Evolutionary conservation across 768 basidiomycete genomes (phyloP).

Genomic region (Leccinum fibrillosum): DNA sequence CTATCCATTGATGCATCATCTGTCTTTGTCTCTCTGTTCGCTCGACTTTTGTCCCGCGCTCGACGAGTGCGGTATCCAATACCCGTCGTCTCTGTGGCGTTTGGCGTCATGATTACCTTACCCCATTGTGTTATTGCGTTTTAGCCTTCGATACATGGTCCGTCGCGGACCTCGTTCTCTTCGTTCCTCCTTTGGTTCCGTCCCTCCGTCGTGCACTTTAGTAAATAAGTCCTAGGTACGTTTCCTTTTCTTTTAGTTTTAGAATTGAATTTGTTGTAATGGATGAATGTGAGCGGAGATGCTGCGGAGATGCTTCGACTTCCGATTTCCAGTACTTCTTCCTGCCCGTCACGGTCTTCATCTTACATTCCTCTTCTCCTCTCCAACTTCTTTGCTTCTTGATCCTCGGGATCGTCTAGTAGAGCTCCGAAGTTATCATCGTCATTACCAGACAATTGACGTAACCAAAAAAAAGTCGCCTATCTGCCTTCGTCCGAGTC

Average conservation of each 20-base stretch:
- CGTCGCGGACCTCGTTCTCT: not conserved
- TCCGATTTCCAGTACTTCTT: not conserved
- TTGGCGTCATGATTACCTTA: not conserved
- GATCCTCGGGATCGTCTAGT: not conserved
- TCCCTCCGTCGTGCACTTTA: constrained; percentile 3
- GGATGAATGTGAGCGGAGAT: constrained; percentile 11
- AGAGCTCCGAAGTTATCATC: not conserved
- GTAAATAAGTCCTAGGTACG: constrained; percentile 6
- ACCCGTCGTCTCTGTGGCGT: not conserved
- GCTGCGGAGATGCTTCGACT: not conserved
- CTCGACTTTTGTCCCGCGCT: not conserved
- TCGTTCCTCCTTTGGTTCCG: not conserved
- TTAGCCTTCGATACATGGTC: not conserved
- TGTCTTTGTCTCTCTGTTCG: not conserved
- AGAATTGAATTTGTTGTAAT: constrained; percentile 7
- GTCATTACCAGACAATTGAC: not conserved
- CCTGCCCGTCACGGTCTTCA: not conserved
- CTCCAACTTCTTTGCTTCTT: not conserved
- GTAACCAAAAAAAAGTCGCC: not conserved
- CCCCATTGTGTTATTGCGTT: not conserved
- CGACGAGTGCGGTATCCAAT: not conserved
- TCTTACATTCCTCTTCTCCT: not conserved
- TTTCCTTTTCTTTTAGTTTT: constrained; percentile 1
- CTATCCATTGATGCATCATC: not conserved
- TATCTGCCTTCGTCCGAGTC: not conserved